These are phyloP conservation scores for Diaporthe sp. DNA, from an alignment of 2,329 filamentous ascomycete genomes.

Conservation along the genomic window DNA sequence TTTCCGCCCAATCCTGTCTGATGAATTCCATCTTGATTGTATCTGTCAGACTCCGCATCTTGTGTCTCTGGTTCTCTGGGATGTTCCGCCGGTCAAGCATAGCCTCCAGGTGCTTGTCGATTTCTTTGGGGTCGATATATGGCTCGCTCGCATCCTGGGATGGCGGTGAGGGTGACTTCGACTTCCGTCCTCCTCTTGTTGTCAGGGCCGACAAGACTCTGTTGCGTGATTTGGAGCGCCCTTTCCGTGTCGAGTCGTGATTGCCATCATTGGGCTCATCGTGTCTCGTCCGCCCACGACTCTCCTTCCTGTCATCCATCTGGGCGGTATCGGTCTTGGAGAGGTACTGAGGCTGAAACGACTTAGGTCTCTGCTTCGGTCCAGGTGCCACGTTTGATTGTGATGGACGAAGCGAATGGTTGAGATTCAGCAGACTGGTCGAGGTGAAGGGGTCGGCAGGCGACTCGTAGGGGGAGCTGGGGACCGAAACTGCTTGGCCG, in stretches of 20 bases:
- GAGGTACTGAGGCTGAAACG: constrained; percentile 59
- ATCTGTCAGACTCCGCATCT: constrained; percentile 90
- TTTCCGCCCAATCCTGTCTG: constrained; percentile 85
- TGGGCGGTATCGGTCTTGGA: constrained; percentile 44
- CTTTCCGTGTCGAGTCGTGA: constrained; percentile 46
- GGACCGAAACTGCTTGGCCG: constrained; percentile 46
- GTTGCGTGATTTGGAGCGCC: constrained; percentile 59
- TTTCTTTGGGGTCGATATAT: constrained; percentile 66
- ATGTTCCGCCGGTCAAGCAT: constrained; percentile 90
- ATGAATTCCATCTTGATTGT: constrained; percentile 98
- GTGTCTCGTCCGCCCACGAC: constrained; percentile 41
- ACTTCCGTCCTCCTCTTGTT: constrained; percentile 52
- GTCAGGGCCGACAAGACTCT: constrained; percentile 57
- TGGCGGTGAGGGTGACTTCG: constrained; percentile 51
- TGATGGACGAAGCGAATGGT: constrained; percentile 42
- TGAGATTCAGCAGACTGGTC: constrained; percentile 39
- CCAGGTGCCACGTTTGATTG: constrained; percentile 33
- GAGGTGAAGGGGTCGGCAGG: constrained; percentile 38
- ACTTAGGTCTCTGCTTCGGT: constrained; percentile 64
- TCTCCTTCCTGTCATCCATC: constrained; percentile 40
- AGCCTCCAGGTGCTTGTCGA: constrained; percentile 71
- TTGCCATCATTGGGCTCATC: constrained; percentile 35
- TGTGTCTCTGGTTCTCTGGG: constrained; percentile 91
- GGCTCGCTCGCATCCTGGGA: constrained; percentile 63
- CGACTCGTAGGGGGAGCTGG: constrained; percentile 36